These are phyloP conservation scores for Tetracladium marchalianum DNA, from an alignment of 495 filamentous ascomycete genomes.

Conservation along the genomic window DNA sequence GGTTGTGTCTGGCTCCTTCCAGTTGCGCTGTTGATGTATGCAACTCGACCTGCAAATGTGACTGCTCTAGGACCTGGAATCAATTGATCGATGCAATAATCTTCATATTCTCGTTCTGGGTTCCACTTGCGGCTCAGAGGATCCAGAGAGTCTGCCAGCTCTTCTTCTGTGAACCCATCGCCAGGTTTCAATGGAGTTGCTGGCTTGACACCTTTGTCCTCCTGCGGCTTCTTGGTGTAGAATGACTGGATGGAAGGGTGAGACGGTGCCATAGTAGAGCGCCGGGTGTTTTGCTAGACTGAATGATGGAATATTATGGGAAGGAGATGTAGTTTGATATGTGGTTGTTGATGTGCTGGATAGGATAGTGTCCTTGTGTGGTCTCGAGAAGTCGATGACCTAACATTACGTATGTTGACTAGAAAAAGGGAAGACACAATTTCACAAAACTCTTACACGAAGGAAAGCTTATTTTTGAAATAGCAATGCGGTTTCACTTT, in stretches of 20 bases:
- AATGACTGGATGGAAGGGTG: constrained; percentile 45
- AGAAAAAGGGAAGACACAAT: neutral
- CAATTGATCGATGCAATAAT: constrained; percentile 38
- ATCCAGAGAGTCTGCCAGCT: constrained; percentile 29
- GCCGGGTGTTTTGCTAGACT: neutral
- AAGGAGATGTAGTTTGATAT: no score
- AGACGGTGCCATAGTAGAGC: constrained; percentile 24
- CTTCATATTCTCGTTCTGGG: constrained; percentile 42
- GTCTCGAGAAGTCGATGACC: neutral
- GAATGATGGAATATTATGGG: no score
- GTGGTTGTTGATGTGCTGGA: neutral
- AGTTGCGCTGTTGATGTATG: constrained; percentile 41
- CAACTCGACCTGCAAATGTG: constrained; percentile 46
- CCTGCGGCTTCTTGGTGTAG: constrained; percentile 22
- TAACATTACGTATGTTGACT: no score
- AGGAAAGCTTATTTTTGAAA: neutral
- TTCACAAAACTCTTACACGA: neutral
- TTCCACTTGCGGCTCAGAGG: constrained; percentile 39
- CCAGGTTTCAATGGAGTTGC: constrained; percentile 20
- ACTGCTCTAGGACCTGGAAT: constrained; percentile 40
- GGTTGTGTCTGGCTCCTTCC: constrained; percentile 21
- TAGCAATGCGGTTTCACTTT: constrained; percentile 8
- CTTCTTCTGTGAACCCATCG: constrained; percentile 42
- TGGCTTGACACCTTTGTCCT: constrained; percentile 8
- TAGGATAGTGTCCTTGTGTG: neutral